Conservation (phyloP, 768 basidiomycete species). For the Xerocomus brunneocitrinus region DNA sequence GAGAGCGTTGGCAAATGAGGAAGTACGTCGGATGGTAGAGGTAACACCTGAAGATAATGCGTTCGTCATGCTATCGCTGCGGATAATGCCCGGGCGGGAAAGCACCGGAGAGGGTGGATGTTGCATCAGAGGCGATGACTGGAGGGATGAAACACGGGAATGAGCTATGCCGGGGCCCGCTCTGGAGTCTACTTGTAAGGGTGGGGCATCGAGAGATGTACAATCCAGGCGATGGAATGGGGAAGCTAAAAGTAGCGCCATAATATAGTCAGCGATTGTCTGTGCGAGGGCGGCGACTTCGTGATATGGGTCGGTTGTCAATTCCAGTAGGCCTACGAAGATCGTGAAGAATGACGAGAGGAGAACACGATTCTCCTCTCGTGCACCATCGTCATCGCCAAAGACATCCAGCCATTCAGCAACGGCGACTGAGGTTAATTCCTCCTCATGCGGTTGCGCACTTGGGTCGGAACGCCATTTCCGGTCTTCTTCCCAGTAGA, state of each 20-base stretch:
- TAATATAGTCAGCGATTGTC: slow-evolving; percentile 88
- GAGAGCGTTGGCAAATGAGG: slow-evolving; percentile 75
- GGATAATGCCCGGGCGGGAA: slow-evolving; percentile 45
- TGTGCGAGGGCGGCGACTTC: slow-evolving; percentile 91
- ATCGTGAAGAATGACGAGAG: slow-evolving; percentile 94
- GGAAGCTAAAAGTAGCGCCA: slow-evolving; percentile 84
- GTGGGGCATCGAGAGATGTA: slow-evolving; percentile 54
- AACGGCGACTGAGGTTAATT: slow-evolving; percentile 66
- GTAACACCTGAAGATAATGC: slow-evolving; percentile 59
- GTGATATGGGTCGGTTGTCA: slow-evolving; percentile 88
- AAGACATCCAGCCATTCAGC: slow-evolving; percentile 75
- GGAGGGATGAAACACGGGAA: slow-evolving; percentile 45
- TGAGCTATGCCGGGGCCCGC: slow-evolving; percentile 30
- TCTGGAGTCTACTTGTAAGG: slow-evolving; percentile 37
- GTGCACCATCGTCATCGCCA: slow-evolving; percentile 56
- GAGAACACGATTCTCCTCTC: slow-evolving; percentile 77
- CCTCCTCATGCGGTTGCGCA: slow-evolving; percentile 51
- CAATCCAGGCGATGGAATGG: slow-evolving; percentile 75
- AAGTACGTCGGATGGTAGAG: slow-evolving; percentile 70
- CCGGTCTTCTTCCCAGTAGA: slow-evolving; percentile 90
- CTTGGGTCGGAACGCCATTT: slow-evolving; percentile 46
- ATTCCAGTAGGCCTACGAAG: slow-evolving; percentile 80
- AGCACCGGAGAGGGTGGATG: slow-evolving; percentile 44
- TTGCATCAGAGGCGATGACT: slow-evolving; percentile 43
- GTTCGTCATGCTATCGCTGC: slow-evolving; percentile 60